These are phyloP conservation scores for Pythium apleroticum DNA, from an alignment of 352 stramenopile species.

Conservation along the genomic window DNA sequence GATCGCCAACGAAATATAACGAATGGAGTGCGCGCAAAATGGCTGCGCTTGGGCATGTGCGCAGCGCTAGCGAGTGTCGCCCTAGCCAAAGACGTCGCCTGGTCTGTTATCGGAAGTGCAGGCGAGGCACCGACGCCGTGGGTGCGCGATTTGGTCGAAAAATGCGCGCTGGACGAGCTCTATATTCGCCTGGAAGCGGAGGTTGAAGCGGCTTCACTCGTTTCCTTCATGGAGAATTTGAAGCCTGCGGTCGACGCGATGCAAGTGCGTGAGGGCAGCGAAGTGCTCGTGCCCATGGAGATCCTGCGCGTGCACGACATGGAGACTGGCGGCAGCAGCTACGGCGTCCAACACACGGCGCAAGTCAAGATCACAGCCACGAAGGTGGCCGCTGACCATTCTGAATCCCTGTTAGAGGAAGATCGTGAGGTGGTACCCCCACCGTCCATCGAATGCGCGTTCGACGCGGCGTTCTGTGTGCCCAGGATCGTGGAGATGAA, in stretches of 20 bases:
- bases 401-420: not conserved
- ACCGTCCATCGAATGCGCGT: slow-evolving; percentile 37
- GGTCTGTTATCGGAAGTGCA: slow-evolving; percentile 17
- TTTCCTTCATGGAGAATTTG: not conserved
- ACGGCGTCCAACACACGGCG: slow-evolving; percentile 2
- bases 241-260: not conserved
- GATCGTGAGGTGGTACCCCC: not conserved
- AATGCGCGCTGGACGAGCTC: slow-evolving; percentile 22
- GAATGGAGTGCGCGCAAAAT: not conserved
- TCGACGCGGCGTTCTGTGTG: slow-evolving; percentile 52
- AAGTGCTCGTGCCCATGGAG: slow-evolving; percentile 4
- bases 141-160: slow-evolving; percentile 6
- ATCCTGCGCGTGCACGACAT: slow-evolving; percentile 11
- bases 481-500: slow-evolving; percentile 53
- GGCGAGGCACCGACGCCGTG: not conserved
- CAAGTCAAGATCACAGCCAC: slow-evolving; percentile 1
- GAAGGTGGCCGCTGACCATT: not conserved
- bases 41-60: not conserved
- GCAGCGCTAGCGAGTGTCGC: not conserved
- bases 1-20: not conserved
- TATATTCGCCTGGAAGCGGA: slow-evolving; percentile 11
- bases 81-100: not conserved
- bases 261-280: not conserved
- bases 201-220: not conserved
- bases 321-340: not conserved